Evolutionary conservation across 2,329 filamentous ascomycete species (phyloP).

Genomic region (Verticillium albo-atrum): DNA sequence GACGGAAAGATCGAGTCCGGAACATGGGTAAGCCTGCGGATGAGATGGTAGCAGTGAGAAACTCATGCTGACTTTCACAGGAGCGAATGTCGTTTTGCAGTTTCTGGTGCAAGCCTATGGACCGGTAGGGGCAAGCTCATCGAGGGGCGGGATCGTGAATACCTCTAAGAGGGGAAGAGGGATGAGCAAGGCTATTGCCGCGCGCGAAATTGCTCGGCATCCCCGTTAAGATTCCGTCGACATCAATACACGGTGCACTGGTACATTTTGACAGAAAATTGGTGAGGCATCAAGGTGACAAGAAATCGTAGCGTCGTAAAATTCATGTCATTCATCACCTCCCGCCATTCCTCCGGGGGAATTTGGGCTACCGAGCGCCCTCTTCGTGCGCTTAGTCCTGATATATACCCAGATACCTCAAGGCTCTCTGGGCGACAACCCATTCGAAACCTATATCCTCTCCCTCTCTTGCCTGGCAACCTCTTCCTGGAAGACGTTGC

Average conservation of each 20-base stretch:
- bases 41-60: neutral
- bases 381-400: neutral
- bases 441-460: neutral
- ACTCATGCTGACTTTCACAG: neutral
- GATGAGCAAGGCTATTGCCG: too few relatives aligned
- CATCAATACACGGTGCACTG: too few relatives aligned
- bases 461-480: slow-evolving; percentile 25
- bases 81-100: neutral
- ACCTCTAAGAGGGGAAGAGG: too few relatives aligned
- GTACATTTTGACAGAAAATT: neutral
- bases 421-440: neutral
- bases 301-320: neutral
- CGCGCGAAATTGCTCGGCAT: too few relatives aligned
- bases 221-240: neutral
- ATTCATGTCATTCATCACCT: neutral
- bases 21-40: neutral
- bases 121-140: neutral
- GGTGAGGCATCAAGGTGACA: neutral
- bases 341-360: neutral
- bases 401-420: neutral
- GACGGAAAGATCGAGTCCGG: neutral
- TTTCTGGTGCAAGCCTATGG: neutral
- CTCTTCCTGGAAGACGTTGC: slow-evolving; percentile 32
- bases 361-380: too few relatives aligned
- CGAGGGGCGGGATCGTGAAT: too few relatives aligned